A percentile compares a stretch with the other conserved stretches of the same genome.
These are phyloP conservation scores for Baorangia bicolor DNA, from an alignment of 768 basidiomycete species.

Conservation along the genomic window DNA sequence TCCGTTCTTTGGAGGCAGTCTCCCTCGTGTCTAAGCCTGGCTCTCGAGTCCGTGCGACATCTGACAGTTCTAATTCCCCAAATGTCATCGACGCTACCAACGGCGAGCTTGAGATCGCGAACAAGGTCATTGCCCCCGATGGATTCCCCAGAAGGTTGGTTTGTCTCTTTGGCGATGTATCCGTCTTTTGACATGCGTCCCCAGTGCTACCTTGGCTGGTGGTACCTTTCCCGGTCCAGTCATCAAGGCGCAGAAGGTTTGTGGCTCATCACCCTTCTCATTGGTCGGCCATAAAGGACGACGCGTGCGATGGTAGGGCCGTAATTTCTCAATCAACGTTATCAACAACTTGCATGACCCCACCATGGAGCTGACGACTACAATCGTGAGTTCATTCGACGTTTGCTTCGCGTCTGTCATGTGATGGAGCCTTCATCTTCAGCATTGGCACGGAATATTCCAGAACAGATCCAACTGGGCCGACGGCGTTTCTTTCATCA, in stretches of 20 bases:
- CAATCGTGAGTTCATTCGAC: constrained; percentile 32
- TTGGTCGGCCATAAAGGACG: not conserved
- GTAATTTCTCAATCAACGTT: constrained; percentile 38
- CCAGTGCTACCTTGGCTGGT: constrained; percentile 43
- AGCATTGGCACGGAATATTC: constrained; percentile 38
- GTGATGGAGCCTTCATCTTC: not conserved
- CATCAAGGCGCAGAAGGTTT: constrained; percentile 43
- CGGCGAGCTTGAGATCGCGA: constrained; percentile 39
- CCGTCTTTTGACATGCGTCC: not conserved
- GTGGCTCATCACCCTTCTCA: not conserved
- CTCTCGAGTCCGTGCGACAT: not conserved
- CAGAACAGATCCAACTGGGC: constrained; percentile 35
- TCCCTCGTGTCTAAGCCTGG: constrained; percentile 15
- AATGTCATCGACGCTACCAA: constrained; percentile 25
- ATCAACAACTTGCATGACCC: constrained; percentile 32
- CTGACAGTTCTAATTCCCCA: constrained; percentile 1
- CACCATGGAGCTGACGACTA: constrained; percentile 35
- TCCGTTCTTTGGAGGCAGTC: constrained; percentile 13
- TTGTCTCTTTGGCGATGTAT: not conserved
- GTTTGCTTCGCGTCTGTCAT: not conserved
- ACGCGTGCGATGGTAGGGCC: constrained; percentile 26
- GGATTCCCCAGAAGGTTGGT: constrained; percentile 43
- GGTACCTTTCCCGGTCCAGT: constrained; percentile 51
- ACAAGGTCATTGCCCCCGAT: constrained; percentile 48
- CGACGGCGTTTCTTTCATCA: constrained; percentile 43